Evolutionary conservation across 257 asterid species (phyloP).

Genomic region (Solanum tarapatanum): DNA sequence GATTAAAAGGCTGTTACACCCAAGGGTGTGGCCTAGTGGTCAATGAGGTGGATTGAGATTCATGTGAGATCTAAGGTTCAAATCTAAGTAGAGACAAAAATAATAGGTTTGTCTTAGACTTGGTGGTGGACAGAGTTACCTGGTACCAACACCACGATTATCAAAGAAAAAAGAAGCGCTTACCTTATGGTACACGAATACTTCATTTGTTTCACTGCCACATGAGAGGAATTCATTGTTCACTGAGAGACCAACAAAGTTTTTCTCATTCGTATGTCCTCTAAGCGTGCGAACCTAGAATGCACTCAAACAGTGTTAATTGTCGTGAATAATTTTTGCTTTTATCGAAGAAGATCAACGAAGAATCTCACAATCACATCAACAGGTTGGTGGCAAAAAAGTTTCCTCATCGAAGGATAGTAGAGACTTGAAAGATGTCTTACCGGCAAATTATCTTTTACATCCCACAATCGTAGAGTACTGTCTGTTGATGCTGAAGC

Average conservation of each 20-base stretch:
- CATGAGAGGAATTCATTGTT: slow-evolving; percentile 30
- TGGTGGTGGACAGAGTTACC: neutral
- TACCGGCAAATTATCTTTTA: slow-evolving; percentile 18
- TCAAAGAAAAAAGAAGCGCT: neutral
- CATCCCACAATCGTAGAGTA: slow-evolving; percentile 35
- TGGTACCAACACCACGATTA: neutral
- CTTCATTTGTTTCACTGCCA: slow-evolving; percentile 42
- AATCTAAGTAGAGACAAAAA: neutral
- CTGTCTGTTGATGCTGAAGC: slow-evolving; percentile 42
- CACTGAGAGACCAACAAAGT: slow-evolving; percentile 33
- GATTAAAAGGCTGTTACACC: neutral
- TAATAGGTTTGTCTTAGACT: neutral
- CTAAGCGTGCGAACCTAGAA: slow-evolving; percentile 24
- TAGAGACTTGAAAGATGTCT: slow-evolving; percentile 2
- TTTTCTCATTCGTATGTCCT: slow-evolving; percentile 44
- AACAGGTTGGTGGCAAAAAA: neutral
- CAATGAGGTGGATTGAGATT: neutral
- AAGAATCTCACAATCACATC: neutral
- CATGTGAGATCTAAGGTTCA: neutral
- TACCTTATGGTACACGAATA: slow-evolving; percentile 36
- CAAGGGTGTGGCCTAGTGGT: neutral
- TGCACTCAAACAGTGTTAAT: neutral
- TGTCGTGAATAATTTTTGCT: neutral
- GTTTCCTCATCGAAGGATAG: neutral
- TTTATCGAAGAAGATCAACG: neutral